These are phyloP conservation scores for Quercus robur DNA, from an alignment of 306 rosid genomes.

Conservation along the genomic window DNA sequence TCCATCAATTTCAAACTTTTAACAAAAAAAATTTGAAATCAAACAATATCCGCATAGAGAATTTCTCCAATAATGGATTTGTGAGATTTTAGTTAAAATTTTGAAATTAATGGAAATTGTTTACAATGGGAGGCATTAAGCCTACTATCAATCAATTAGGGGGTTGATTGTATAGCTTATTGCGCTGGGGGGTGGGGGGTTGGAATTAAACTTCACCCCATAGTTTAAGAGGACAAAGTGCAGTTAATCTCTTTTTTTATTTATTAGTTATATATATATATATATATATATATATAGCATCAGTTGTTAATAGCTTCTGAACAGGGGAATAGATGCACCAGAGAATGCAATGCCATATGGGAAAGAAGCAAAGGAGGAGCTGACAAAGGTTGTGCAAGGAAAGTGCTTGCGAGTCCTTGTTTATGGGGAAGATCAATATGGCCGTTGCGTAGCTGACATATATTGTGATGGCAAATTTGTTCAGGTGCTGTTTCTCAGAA, in stretches of 20 bases:
- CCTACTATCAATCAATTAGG: constrained; percentile 18
- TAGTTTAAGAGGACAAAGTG: not conserved
- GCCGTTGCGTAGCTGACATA: constrained; percentile 70
- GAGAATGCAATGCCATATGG: constrained; percentile 85
- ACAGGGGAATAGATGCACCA: constrained; percentile 96
- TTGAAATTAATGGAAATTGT: too few relatives aligned
- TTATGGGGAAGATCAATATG: constrained; percentile 80
- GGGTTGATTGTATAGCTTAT: constrained; percentile 35
- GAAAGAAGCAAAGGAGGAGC: constrained; percentile 68
- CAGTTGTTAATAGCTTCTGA: not conserved
- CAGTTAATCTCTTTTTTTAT: not conserved
- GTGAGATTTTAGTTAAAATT: too few relatives aligned
- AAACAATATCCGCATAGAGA: too few relatives aligned
- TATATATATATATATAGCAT: too few relatives aligned
- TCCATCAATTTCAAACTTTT: too few relatives aligned
- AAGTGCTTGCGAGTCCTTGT: constrained; percentile 71
- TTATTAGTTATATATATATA: too few relatives aligned
- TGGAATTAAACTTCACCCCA: too few relatives aligned
- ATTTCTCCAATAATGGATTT: too few relatives aligned
- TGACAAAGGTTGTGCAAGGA: constrained; percentile 54
- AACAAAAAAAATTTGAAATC: too few relatives aligned
- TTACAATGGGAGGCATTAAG: too few relatives aligned
- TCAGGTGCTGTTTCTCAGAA: constrained; percentile 51
- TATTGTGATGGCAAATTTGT: constrained; percentile 65
- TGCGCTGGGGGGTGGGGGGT: not conserved